These are phyloP conservation scores for Trichoderma polysporum DNA, from an alignment of 2,329 filamentous ascomycete species.

Conservation along the genomic window DNA sequence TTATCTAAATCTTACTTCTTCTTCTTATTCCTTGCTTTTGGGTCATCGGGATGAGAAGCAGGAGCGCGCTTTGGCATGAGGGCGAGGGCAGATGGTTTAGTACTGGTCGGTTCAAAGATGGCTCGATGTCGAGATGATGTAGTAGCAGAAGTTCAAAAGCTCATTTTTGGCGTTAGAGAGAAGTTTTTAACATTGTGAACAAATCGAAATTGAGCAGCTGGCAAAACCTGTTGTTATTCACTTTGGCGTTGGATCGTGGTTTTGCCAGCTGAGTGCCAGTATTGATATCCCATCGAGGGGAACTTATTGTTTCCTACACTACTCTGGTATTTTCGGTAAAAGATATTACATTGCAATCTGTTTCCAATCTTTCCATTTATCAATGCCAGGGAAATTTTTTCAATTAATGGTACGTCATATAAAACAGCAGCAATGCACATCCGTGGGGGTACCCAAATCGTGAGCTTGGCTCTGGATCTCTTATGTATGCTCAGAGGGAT, in stretches of 20 bases:
- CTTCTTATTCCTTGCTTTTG: background rate
- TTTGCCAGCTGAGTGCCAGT: background rate
- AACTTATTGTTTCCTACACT: background rate
- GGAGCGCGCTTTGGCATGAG: background rate
- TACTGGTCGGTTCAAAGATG: background rate
- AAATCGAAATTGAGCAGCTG: background rate
- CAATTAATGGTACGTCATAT: background rate
- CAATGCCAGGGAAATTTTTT: background rate
- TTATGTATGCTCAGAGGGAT: background rate
- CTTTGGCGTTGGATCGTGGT: background rate
- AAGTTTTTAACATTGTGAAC: background rate
- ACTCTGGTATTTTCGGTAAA: background rate
- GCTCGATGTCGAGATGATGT: background rate
- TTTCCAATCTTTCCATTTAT: background rate
- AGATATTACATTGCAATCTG: background rate
- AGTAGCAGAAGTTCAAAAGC: background rate
- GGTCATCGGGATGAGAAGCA: background rate
- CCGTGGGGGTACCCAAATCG: background rate
- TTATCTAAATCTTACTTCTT: background rate
- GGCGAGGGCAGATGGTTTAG: background rate
- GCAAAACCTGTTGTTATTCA: background rate
- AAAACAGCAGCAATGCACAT: background rate
- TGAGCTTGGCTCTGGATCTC: background rate
- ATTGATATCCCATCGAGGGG: background rate
- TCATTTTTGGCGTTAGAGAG: background rate